phyloP scores from a whole-genome alignment of 2,329 filamentous ascomycete species.

The Aurifilum marmelostoma region DNA sequence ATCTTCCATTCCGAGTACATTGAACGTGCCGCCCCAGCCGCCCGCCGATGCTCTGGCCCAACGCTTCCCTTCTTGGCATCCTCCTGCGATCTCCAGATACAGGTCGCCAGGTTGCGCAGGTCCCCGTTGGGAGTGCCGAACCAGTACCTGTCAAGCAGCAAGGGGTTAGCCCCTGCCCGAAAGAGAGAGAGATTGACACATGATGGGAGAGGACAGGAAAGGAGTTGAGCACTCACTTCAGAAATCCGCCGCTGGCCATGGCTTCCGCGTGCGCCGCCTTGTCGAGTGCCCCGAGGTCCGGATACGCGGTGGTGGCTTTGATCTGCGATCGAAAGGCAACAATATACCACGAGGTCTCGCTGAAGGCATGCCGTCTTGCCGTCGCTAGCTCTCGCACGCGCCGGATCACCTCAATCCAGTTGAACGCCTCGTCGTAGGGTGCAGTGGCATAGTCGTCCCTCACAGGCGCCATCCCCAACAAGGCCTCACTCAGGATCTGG shows the following conservation, averaged over 20 bases:
- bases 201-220: not conserved
- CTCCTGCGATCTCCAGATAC: slow-evolving; percentile 64
- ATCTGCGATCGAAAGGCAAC: slow-evolving; percentile 82
- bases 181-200: slow-evolving; percentile 6
- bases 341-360: slow-evolving; percentile 72
- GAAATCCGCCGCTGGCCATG: slow-evolving; percentile 74
- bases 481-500: slow-evolving; percentile 70
- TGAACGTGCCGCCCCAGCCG: slow-evolving; percentile 65
- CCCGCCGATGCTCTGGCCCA: slow-evolving; percentile 66
- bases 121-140: slow-evolving; percentile 74
- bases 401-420: slow-evolving; percentile 69
- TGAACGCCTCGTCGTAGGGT: slow-evolving; percentile 74
- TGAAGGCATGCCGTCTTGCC: slow-evolving; percentile 58
- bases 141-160: slow-evolving; percentile 68
- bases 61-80: slow-evolving; percentile 63
- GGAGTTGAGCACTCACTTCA: slow-evolving; percentile 66
- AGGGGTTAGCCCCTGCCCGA: slow-evolving; percentile 13
- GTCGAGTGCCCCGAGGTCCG: slow-evolving; percentile 73
- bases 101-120: slow-evolving; percentile 81
- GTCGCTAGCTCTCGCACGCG: slow-evolving; percentile 57
- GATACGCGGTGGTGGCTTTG: slow-evolving; percentile 66
- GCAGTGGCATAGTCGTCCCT: slow-evolving; percentile 76
- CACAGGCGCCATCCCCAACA: slow-evolving; percentile 65
- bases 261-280: slow-evolving; percentile 81
- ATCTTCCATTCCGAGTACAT: slow-evolving; percentile 71